Evolutionary conservation across 2,329 filamentous ascomycete species (phyloP).

Genomic region (Calycina herbarum): DNA sequence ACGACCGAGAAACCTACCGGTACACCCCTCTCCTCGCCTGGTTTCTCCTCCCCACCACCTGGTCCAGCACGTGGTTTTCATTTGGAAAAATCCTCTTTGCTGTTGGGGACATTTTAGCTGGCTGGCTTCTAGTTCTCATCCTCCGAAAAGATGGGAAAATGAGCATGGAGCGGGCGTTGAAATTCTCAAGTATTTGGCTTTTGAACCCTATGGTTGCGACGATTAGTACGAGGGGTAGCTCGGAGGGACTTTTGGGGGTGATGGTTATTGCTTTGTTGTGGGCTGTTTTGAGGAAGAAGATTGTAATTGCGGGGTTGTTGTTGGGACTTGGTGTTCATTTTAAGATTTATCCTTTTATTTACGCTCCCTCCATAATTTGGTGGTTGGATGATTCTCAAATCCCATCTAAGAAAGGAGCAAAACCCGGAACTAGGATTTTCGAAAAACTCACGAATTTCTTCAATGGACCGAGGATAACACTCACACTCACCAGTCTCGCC

Average conservation of each 20-base stretch:
- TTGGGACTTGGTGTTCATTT: slow-evolving; percentile 89
- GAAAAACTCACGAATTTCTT: slow-evolving; percentile 44
- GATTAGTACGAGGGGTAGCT: slow-evolving; percentile 92
- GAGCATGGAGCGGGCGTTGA: slow-evolving; percentile 56
- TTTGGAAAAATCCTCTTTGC: slow-evolving; percentile 90
- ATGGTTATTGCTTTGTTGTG: slow-evolving; percentile 81
- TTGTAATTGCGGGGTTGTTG: slow-evolving; percentile 68
- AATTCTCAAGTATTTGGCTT: slow-evolving; percentile 85
- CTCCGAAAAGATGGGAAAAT: slow-evolving; percentile 42
- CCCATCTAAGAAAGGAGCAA: too few relatives aligned
- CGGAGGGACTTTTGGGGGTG: slow-evolving; percentile 84
- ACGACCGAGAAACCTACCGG: slow-evolving; percentile 88
- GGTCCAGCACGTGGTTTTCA: slow-evolving; percentile 60
- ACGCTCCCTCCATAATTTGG: slow-evolving; percentile 78
- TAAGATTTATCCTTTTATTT: slow-evolving; percentile 98
- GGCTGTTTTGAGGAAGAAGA: slow-evolving; percentile 67
- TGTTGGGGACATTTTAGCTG: slow-evolving; percentile 77
- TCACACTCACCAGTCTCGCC: slow-evolving; percentile 64
- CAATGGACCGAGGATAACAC: slow-evolving; percentile 54
- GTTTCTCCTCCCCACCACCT: slow-evolving; percentile 80
- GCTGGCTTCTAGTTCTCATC: slow-evolving; percentile 69
- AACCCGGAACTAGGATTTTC: too few relatives aligned
- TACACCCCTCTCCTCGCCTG: slow-evolving; percentile 94
- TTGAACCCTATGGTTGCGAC: slow-evolving; percentile 98
- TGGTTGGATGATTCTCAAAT: slow-evolving; percentile 67